Evolutionary conservation across 2,329 filamentous ascomycete species (phyloP), one percentile per base, ranked within the genome.

Genomic region (Beauveria asiatica): DNA sequence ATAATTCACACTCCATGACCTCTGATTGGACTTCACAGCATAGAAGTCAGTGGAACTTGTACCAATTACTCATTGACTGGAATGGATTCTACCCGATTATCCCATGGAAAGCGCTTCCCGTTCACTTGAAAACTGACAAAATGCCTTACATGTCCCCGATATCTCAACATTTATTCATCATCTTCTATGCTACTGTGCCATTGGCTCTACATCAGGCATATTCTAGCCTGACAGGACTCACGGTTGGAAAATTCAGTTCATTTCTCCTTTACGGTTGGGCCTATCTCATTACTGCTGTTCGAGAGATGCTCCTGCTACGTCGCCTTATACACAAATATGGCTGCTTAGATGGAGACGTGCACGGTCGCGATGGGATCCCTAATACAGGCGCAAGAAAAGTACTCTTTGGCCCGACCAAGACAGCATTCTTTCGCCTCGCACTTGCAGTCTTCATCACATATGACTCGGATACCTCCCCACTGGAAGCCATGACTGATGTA

Each of bases 291-390:
- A 70, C 65, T 49, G 67, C 66, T 16, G 67, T 70, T 33, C 67
- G 67, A 45, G 62, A 70, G 50, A 50, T 71, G 8, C 63, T 67
- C 42, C 62, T 68, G 13, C 65, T 74, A 19, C 67, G 71, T 8
- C 61, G 62, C 8, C 61, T 72, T 5, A 70, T 69, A 27, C 70
- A 73, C 41, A 57, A 57, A 16, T 65, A 67, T 51, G 72, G 73
- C 9, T 65, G 64, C 55, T 56, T 67, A 2, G 65, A 67, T 46
- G 65, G 65, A 5, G 74, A 76, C 13, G 23, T 70, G 64, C 70
- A 74, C 62, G 64, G 63, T 3, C 68, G 73, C 33, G 72, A 75
- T 56, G 66, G 67, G 21, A 67, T 75, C 1, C 72, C 73, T 0
- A 70, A 75, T 55, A 64, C 66, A 16, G 65, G 61, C 27, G 67